Conservation (phyloP, 2,329 filamentous ascomycete genomes). For the Stachybotrys elegans region DNA sequence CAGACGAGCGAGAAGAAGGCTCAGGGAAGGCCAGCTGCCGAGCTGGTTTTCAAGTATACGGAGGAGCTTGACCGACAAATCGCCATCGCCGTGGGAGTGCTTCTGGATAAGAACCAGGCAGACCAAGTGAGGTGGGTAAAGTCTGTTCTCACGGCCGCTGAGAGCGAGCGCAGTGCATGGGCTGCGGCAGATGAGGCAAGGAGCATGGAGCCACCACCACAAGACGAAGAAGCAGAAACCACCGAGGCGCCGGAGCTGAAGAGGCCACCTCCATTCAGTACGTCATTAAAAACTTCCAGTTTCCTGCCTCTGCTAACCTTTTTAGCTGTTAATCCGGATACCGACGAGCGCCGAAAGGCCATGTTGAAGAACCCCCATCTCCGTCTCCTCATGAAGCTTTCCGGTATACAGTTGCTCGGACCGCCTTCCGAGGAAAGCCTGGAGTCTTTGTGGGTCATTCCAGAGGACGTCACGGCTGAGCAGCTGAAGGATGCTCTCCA, state of each 20-base stretch:
- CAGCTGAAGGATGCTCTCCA: conserved; percentile 65
- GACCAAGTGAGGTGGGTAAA: conserved; percentile 81
- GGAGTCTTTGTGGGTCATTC: conserved; percentile 75
- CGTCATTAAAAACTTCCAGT: conserved; percentile 10
- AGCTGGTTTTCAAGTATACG: conserved; percentile 74
- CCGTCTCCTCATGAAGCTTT: conserved; percentile 74
- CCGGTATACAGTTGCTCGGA: conserved; percentile 60
- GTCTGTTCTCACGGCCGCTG: conserved; percentile 60
- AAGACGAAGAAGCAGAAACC: conserved; percentile 25
- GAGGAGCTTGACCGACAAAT: conserved; percentile 68
- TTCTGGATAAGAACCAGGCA: conserved; percentile 74
- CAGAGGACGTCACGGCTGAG: conserved; percentile 57
- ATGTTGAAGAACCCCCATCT: conserved; percentile 89
- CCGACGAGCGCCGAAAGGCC: conserved; percentile 61
- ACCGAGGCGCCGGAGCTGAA: conserved; percentile 19
- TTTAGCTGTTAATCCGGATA: conserved; percentile 57
- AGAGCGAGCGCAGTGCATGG: conserved; percentile 72
- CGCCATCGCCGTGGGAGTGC: conserved; percentile 70
- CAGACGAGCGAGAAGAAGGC: conserved; percentile 61
- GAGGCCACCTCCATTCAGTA: conserved; percentile 26
- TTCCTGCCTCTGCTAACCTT: conserved; percentile 19
- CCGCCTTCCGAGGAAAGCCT: conserved; percentile 60
- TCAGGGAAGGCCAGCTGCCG: conserved; percentile 67
- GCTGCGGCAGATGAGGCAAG: conserved; percentile 63
- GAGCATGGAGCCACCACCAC: conserved; percentile 28